Base-by-base conservation (phyloP, 2,329 filamentous ascomycete species). In the Ascosphaera aggregata region DNA sequence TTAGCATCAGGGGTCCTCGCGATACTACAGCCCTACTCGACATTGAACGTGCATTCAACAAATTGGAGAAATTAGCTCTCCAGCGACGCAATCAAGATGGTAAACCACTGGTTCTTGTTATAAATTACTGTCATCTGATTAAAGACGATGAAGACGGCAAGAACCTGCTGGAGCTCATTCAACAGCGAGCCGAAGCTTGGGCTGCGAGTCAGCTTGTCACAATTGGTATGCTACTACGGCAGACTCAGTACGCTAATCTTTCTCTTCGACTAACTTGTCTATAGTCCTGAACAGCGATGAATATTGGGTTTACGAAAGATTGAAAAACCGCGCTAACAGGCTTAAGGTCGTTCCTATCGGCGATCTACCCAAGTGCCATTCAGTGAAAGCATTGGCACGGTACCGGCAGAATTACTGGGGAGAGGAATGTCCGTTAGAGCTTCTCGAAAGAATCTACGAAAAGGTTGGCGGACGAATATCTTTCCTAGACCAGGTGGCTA, bases 181-280 rank as follows among this genome's bases (percentile, higher is more conserved):
- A 98, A 52, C 89, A 98, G 54, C 73, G 85, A 22, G 86, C 89
- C 1, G 89, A 98, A 57, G 80, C 89, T 55, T 98, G 89, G 89
- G 86, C 89, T 1, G 89, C 86, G 1, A 73, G 80, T 16, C 86
- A 82, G 46, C 67, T 98, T 7, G 80, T 91, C 20, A 95, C 89
- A 1, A 62, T 74, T 42, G 64, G 57, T 59, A 49, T 44, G 52
- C 40, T 20, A 9, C 13, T 8, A n/a, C 19, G 15, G 36, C 15
- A 18, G 15, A 13, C 20, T n/a, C 34, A 20, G 9, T 40, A 8
- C 19, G 34, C 2, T 30, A n/a, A 11, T 15, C 15, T 32, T 38
- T 3, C 9, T 9, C 24, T 18, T 37, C n/a, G 31, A 18, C 34
- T 41, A 13, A 40, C 36, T 7, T 9, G 34, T 20, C 35, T 34